Conservation (phyloP, 106 monocot species). For the Dioscorea zingiberensis region DNA sequence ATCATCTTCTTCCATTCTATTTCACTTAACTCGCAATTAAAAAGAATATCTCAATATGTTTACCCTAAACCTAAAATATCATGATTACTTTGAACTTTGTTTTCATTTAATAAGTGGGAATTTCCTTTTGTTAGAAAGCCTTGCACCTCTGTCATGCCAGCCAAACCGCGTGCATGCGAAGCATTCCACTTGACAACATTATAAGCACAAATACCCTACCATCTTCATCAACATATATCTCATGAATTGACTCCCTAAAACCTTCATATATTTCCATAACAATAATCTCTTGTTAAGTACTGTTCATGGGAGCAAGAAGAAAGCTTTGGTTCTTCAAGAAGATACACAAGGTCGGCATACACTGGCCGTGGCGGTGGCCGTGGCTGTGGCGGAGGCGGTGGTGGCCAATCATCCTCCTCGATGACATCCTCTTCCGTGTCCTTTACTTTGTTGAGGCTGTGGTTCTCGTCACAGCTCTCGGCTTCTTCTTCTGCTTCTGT, state of each 20-base stretch:
- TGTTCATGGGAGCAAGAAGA: not conserved
- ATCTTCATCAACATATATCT: not conserved
- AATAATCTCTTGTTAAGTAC: not conserved
- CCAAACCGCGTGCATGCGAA: not conserved
- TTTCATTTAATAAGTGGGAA: no score
- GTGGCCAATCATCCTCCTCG: constrained; percentile 4
- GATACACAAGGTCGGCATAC: not conserved
- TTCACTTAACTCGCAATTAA: no score
- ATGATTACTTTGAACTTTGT: no score
- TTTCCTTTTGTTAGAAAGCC: no score
- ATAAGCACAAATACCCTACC: not conserved
- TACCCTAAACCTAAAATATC: no score
- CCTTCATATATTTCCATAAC: not conserved
- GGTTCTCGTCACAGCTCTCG: constrained; percentile 3
- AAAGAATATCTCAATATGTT: no score
- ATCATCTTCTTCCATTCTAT: no score
- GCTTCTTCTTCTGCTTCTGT: constrained; percentile 11
- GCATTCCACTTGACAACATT: not conserved
- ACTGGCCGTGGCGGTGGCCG: no score
- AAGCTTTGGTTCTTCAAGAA: not conserved
- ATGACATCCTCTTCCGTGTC: constrained; percentile 1
- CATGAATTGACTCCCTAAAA: not conserved
- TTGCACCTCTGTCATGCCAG: no score
- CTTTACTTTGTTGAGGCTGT: constrained; percentile 4
- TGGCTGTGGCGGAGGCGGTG: constrained; percentile 1